Conservation (phyloP, 2,329 filamentous ascomycete species). For the Colletotrichum spinosum region DNA sequence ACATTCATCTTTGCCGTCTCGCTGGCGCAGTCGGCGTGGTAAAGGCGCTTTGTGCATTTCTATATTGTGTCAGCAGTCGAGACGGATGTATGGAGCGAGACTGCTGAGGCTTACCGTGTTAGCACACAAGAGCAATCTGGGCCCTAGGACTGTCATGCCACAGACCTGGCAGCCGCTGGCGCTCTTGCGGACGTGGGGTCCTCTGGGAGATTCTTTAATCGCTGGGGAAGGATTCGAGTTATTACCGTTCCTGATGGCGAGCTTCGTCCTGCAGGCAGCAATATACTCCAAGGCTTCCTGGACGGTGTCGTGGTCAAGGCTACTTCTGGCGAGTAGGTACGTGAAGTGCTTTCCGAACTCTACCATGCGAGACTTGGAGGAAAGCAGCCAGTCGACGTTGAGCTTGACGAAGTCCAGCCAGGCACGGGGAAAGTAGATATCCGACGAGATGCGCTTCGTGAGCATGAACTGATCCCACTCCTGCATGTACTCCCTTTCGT, state of each 20-base stretch:
- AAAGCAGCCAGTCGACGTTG: constrained; percentile 65
- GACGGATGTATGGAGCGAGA: background rate
- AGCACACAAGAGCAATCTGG: constrained; percentile 60
- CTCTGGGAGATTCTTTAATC: constrained; percentile 45
- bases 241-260: constrained; percentile 26
- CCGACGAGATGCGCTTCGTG: constrained; percentile 61
- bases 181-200: constrained; percentile 54
- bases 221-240: background rate
- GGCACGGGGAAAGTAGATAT: constrained; percentile 62
- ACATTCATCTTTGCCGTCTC: constrained; percentile 39
- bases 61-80: constrained; percentile 40
- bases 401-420: constrained; percentile 64
- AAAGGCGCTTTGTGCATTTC: constrained; percentile 57
- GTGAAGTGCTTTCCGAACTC: constrained; percentile 68
- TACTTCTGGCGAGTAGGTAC: constrained; percentile 61
- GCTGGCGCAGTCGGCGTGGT: constrained; percentile 61
- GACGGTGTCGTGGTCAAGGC: constrained; percentile 58
- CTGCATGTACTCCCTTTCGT: constrained; percentile 69
- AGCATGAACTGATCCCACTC: constrained; percentile 70
- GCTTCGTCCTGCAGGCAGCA: constrained; percentile 53
- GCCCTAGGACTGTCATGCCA: constrained; percentile 59
- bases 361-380: constrained; percentile 57
- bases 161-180: constrained; percentile 61
- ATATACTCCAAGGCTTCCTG: constrained; percentile 56
- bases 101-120: constrained; percentile 56